Percentiles rank a stretch among this genome's conserved stretches.
These are phyloP conservation scores for Schizonepeta tenuifolia DNA, from an alignment of 257 asterid genomes.

Conservation along the genomic window DNA sequence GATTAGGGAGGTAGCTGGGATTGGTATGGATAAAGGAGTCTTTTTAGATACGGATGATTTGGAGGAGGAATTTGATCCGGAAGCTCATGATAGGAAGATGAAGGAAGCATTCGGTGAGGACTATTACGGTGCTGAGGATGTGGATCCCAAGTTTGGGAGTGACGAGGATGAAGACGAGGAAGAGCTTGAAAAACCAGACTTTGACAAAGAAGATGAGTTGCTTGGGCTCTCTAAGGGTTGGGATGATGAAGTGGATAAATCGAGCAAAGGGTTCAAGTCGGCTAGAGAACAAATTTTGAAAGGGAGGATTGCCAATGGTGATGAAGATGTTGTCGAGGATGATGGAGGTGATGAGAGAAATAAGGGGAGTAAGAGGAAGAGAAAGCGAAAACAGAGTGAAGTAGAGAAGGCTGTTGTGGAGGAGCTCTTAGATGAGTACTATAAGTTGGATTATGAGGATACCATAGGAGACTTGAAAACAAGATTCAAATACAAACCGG, in stretches of 20 bases:
- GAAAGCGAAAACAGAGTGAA: conserved; percentile 57
- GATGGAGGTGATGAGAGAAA: conserved; percentile 44
- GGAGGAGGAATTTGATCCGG: conserved; percentile 80
- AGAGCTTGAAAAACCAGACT: conserved; percentile 68
- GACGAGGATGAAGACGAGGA: conserved; percentile 53
- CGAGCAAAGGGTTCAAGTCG: conserved; percentile 54
- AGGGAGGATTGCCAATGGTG: conserved; percentile 34
- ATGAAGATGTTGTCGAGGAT: conserved; percentile 30
- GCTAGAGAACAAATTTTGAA: conserved; percentile 55
- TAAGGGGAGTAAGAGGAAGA: conserved; percentile 57
- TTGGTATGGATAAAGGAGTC: conserved; percentile 49
- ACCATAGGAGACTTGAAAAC: conserved; percentile 81
- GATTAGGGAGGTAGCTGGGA: conserved; percentile 79
- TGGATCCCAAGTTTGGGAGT: conserved; percentile 66
- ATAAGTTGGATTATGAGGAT: conserved; percentile 86
- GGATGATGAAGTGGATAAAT: conserved; percentile 53
- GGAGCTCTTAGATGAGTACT: conserved; percentile 77
- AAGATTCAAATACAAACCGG: conserved; percentile 74
- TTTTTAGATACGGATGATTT: conserved; percentile 66
- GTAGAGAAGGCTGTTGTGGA: conserved; percentile 60
- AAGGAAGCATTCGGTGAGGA: conserved; percentile 58
- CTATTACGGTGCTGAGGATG: conserved; percentile 70
- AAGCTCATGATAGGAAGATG: conserved; percentile 81
- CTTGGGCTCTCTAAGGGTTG: conserved; percentile 79
- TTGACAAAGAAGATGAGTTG: conserved; percentile 82